A percentile compares a stretch with the other conserved stretches of the same genome.
phyloP scores from a whole-genome alignment of 495 filamentous ascomycete species.

The Penicillium waksmanii region DNA sequence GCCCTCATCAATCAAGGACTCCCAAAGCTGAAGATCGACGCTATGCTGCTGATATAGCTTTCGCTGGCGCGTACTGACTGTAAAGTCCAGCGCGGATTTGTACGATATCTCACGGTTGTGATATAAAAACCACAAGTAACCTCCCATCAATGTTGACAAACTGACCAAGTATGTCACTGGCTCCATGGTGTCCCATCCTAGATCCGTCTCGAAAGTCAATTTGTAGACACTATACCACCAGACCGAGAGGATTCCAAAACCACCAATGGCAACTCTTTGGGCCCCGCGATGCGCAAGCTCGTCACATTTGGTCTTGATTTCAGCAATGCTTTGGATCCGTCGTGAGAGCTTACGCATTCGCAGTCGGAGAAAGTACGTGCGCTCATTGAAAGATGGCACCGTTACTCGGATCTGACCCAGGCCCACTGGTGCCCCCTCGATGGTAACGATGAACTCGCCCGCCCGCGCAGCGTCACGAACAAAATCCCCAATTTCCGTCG shows the following conservation, averaged over 20 bases:
- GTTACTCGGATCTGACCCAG: conserved; percentile 71
- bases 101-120: conserved; percentile 90
- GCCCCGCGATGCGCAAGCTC: conserved; percentile 72
- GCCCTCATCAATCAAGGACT: conserved; percentile 75
- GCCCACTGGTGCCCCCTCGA: conserved; percentile 66
- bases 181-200: conserved; percentile 92
- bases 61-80: conserved; percentile 75
- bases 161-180: conserved; percentile 88
- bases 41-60: conserved; percentile 74
- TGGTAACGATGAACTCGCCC: conserved; percentile 81
- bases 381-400: conserved; percentile 85
- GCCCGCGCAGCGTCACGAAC: conserved; percentile 87
- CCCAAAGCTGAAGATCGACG: conserved; percentile 78
- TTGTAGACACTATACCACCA: conserved; percentile 86
- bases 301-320: conserved; percentile 84
- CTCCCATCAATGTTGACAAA: conserved; percentile 79
- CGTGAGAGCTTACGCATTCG: conserved; percentile 70
- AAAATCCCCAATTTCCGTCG: conserved; percentile 93
- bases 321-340: conserved; percentile 66
- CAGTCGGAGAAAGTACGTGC: conserved; percentile 83
- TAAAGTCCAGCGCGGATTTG: conserved; percentile 81
- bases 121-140: conserved; percentile 93
- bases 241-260: conserved; percentile 67
- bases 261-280: conserved; percentile 77
- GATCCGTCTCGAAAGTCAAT: conserved; percentile 75